phyloP scores from a whole-genome alignment of 73 alveolate species.

The Paramecium bursaria region DNA sequence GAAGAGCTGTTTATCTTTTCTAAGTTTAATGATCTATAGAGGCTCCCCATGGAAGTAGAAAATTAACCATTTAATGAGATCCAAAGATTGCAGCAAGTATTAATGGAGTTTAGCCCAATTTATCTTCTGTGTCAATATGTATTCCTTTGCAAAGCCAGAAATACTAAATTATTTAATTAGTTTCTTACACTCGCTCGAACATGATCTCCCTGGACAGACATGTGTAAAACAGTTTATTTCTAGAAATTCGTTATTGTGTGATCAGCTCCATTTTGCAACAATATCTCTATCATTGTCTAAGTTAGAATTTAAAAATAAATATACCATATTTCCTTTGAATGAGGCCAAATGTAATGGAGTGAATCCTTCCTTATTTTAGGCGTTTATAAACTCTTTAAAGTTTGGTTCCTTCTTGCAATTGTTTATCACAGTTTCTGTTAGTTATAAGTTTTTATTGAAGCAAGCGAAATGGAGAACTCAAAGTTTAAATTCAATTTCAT shows the following conservation, averaged over 20 bases:
- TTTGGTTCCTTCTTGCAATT: constrained; percentile 44
- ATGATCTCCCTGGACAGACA: constrained; percentile 55
- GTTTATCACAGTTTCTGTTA: not conserved
- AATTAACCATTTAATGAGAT: constrained; percentile 15
- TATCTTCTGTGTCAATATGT: not conserved
- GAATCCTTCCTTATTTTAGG: constrained; percentile 57
- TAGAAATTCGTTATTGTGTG: not conserved
- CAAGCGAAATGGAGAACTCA: constrained; percentile 51
- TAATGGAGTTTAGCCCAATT: constrained; percentile 4
- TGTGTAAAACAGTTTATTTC: constrained; percentile 35
- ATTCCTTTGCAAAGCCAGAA: constrained; percentile 21
- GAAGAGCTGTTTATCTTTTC: constrained; percentile 30
- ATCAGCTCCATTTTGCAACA: constrained; percentile 16
- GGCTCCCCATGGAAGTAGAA: constrained; percentile 58
- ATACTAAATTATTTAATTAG: not conserved
- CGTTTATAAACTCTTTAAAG: constrained; percentile 29
- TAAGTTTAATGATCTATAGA: not conserved
- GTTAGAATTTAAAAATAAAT: not conserved
- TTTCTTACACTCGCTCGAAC: constrained; percentile 15
- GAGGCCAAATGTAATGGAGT: constrained; percentile 54
- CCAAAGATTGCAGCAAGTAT: constrained; percentile 46
- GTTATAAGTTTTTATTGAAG: constrained; percentile 19
- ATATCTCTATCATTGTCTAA: constrained; percentile 14
- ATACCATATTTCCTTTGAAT: constrained; percentile 57
- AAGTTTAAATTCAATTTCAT: not conserved